A percentile compares a stretch with the other conserved stretches of the same genome.
Evolutionary conservation across 2,329 filamentous ascomycete species (phyloP).

Genomic region (Thyridium curvatum): DNA sequence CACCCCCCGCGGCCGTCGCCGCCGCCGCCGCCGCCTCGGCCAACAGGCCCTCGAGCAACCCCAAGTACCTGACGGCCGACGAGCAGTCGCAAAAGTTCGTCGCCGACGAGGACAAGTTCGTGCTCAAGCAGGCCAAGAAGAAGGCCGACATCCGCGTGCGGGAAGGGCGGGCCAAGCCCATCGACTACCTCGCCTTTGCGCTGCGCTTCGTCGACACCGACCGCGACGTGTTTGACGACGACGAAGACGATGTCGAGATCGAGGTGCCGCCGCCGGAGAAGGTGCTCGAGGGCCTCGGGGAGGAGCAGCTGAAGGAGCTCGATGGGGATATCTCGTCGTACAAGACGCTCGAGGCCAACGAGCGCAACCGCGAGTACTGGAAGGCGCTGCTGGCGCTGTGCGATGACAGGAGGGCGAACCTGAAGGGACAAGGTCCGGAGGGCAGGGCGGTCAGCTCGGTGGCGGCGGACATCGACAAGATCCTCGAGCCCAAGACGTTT

Average conservation of each 20-base stretch:
- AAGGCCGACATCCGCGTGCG: slow-evolving; percentile 93
- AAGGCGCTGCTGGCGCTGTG: slow-evolving; percentile 82
- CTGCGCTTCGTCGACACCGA: slow-evolving; percentile 82
- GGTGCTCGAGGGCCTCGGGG: slow-evolving; percentile 68
- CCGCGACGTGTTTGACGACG: slow-evolving; percentile 79
- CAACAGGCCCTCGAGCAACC: slow-evolving; percentile 22
- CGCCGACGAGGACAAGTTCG: slow-evolving; percentile 91
- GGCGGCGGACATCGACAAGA: slow-evolving; percentile 77
- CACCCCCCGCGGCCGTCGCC: slow-evolving; percentile 2
- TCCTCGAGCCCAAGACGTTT: slow-evolving; percentile 78
- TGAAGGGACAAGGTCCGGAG: slow-evolving; percentile 54
- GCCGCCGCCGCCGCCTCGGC: slow-evolving; percentile 11
- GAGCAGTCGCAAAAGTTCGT: slow-evolving; percentile 80
- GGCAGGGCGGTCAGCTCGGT: slow-evolving; percentile 77
- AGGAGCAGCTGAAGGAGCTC: slow-evolving; percentile 64
- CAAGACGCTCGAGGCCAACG: slow-evolving; percentile 70
- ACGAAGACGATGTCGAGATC: slow-evolving; percentile 65
- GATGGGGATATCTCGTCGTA: slow-evolving; percentile 80
- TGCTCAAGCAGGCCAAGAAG: slow-evolving; percentile 94
- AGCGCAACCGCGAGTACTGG: slow-evolving; percentile 83
- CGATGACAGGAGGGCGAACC: slow-evolving; percentile 64
- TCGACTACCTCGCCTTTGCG: slow-evolving; percentile 90
- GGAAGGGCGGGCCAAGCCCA: slow-evolving; percentile 82
- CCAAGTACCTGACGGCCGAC: slow-evolving; percentile 58
- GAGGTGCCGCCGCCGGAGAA: slow-evolving; percentile 73